phyloP scores from a whole-genome alignment of 73 alveolate species.

The Tetrahymena thermophila region DNA sequence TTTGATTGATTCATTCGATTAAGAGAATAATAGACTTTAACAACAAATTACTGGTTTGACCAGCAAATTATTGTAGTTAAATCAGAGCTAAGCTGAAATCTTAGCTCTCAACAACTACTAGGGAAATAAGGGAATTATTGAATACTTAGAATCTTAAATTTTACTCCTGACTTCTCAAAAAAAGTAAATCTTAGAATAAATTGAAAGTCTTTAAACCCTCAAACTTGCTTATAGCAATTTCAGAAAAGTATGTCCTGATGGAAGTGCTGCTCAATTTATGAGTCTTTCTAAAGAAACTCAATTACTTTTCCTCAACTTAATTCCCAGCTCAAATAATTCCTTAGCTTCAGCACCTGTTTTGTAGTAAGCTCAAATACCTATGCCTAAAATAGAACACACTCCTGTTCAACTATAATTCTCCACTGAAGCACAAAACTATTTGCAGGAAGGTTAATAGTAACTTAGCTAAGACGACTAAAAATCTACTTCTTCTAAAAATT shows the following conservation, averaged over 20 bases:
- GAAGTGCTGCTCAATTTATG: neutral
- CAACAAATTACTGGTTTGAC: neutral
- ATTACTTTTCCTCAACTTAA: neutral
- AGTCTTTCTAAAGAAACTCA: neutral
- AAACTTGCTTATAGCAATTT: neutral
- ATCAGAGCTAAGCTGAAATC: neutral
- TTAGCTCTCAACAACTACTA: neutral
- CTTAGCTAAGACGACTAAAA: neutral
- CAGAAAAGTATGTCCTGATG: neutral
- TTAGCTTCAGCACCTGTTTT: neutral
- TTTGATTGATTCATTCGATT: neutral
- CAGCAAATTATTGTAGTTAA: neutral
- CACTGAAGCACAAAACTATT: neutral
- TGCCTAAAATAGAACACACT: neutral
- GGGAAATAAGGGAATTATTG: neutral
- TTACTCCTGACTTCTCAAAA: neutral
- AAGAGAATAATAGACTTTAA: neutral
- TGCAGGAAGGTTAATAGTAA: neutral
- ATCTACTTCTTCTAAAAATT: neutral
- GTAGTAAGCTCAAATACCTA: neutral
- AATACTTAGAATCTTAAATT: neutral
- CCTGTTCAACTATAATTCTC: neutral
- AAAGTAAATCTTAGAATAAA: neutral
- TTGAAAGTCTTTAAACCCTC: neutral
- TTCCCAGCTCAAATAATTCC: neutral